phyloP scores from a whole-genome alignment of 2,329 filamentous ascomycete species.

The Teratosphaeria gauchensis region DNA sequence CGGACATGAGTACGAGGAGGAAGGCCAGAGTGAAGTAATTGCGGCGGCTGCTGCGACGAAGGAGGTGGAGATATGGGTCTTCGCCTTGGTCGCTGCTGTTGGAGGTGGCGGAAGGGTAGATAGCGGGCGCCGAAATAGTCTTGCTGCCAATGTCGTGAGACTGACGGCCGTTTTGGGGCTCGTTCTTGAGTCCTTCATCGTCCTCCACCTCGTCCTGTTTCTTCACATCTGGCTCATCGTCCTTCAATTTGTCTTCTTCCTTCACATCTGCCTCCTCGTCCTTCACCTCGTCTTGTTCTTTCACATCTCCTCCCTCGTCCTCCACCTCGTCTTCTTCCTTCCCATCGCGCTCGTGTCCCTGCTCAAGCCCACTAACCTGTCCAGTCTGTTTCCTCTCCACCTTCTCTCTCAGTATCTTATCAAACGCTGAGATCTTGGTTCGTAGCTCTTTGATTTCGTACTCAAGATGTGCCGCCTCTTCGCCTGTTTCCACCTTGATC shows the following conservation, averaged over 20 bases:
- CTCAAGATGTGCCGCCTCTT: not conserved
- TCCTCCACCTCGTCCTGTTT: not conserved
- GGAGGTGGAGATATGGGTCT: not conserved
- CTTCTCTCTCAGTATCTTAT: not conserved
- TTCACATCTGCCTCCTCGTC: no score
- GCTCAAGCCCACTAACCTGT: not conserved
- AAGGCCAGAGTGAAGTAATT: not conserved
- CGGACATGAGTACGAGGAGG: not conserved
- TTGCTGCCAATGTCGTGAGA: not conserved
- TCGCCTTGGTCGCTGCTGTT: not conserved
- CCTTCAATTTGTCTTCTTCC: no score
- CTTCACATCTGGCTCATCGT: no score
- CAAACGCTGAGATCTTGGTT: not conserved
- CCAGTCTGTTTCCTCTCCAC: not conserved
- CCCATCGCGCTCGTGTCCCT: not conserved
- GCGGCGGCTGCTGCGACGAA: not conserved
- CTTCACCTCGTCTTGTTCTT: not conserved
- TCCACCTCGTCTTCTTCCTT: not conserved
- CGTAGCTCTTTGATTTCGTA: not conserved
- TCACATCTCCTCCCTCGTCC: not conserved
- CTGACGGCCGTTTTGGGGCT: not conserved
- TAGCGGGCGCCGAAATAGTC: no score
- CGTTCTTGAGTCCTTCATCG: not conserved
- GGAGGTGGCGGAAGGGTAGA: not conserved
- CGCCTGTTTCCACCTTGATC: not conserved